These are phyloP conservation scores for Verbascum thapsus DNA, from an alignment of 257 asterid genomes.

Conservation along the genomic window DNA sequence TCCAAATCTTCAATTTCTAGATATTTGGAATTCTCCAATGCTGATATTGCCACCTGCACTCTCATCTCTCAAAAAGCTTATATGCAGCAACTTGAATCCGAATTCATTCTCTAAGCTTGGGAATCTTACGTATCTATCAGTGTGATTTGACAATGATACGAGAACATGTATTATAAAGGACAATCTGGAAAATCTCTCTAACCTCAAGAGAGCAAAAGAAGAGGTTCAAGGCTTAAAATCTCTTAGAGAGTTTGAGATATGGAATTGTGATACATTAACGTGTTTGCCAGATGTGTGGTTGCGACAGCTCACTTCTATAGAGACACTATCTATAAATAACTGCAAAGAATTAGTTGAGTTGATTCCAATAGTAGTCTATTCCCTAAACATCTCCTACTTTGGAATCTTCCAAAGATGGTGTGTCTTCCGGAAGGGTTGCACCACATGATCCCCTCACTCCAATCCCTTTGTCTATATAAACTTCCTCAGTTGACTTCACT, in stretches of 20 bases:
- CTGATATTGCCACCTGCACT: slow-evolving; percentile 14
- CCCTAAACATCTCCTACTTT: not conserved
- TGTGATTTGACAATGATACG: slow-evolving; percentile 8
- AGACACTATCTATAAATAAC: not conserved
- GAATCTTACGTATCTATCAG: not conserved
- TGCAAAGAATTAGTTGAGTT: slow-evolving; percentile 3
- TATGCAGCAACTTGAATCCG: not conserved
- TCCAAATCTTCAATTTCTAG: not conserved
- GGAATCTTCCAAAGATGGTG: not conserved
- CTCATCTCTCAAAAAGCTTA: not conserved
- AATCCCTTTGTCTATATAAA: not conserved
- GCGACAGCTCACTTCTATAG: slow-evolving; percentile 1
- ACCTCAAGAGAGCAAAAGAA: slow-evolving; percentile 13
- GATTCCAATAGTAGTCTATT: not conserved
- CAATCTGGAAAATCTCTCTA: slow-evolving; percentile 2
- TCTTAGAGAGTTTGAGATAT: not conserved
- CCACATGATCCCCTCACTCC: slow-evolving; percentile 6
- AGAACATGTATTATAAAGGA: slow-evolving; percentile 15
- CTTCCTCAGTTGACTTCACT: slow-evolving; percentile 15
- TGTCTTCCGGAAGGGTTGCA: slow-evolving; percentile 21
- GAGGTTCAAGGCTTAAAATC: slow-evolving; percentile 22
- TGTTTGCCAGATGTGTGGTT: not conserved
- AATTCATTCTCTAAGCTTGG: slow-evolving; percentile 9
- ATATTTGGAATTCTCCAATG: not conserved
- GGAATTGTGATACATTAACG: not conserved